phyloP scores from a whole-genome alignment of 352 stramenopile species.

The Blastocystis sp. region DNA sequence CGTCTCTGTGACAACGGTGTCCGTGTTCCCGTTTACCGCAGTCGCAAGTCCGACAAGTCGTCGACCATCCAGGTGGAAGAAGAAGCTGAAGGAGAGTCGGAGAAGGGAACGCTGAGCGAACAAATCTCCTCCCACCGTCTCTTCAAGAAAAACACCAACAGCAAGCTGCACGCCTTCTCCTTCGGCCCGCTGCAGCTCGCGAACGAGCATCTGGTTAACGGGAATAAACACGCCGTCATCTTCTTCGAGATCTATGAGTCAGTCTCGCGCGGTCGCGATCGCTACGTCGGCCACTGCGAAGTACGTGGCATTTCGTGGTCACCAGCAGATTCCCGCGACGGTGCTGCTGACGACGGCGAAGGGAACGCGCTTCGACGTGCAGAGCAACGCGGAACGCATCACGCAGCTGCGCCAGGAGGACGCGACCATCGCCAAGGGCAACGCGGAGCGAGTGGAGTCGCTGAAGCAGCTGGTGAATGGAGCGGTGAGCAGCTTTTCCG shows the following conservation, averaged over 20 bases:
- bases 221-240: neutral
- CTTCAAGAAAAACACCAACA: neutral
- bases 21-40: slow-evolving; percentile 24
- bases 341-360: neutral
- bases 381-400: neutral
- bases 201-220: neutral
- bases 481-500: neutral
- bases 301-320: neutral
- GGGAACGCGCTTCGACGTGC: neutral
- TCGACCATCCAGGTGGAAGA: neutral
- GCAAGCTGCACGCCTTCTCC: neutral
- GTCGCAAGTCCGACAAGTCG: neutral
- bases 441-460: neutral
- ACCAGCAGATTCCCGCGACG: neutral
- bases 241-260: neutral
- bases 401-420: neutral
- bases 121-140: neutral
- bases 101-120: neutral
- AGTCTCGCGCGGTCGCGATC: neutral
- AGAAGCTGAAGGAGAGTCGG: neutral
- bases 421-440: neutral
- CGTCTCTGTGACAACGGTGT: slow-evolving; percentile 29
- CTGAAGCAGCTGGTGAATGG: neutral
- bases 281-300: neutral
- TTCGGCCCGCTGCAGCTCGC: neutral